A percentile compares a stretch with the other conserved stretches of the same genome.
These are phyloP conservation scores for Protomyces lactucae-debilis DNA, from an alignment of 1,139 yeast genomes.

Conservation along the genomic window DNA sequence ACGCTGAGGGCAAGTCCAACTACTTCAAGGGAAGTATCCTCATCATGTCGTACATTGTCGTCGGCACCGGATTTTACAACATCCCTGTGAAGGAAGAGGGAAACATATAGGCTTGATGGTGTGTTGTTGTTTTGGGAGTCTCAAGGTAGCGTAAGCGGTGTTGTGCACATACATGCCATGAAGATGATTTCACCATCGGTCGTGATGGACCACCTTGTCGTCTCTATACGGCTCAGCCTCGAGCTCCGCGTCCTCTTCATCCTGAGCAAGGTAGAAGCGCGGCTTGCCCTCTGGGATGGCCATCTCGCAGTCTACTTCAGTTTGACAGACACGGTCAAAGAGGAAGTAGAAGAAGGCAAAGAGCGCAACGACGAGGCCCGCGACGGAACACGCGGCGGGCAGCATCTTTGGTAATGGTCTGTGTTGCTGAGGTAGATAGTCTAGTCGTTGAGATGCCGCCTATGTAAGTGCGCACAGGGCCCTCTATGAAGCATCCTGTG, in stretches of 20 bases:
- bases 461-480: no score
- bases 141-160: neutral
- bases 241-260: neutral
- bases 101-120: neutral
- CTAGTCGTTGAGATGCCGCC: no score
- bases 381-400: neutral
- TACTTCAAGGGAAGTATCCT: slow-evolving; percentile 87
- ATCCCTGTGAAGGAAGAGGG: slow-evolving; percentile 18
- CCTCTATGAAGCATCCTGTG: no score
- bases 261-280: neutral
- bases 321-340: neutral
- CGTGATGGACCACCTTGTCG: neutral
- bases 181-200: neutral
- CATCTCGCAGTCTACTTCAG: neutral
- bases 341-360: neutral
- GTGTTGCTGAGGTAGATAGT: no score
- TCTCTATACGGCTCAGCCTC: neutral
- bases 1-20: slow-evolving; percentile 94
- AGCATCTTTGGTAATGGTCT: neutral
- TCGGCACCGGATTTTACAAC: slow-evolving; percentile 68
- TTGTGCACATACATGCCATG: neutral
- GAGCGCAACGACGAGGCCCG: neutral
- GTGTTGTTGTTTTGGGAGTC: neutral
- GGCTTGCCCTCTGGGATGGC: neutral
- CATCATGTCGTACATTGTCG: slow-evolving; percentile 70